Percentiles rank a stretch among this genome's conserved stretches.
Evolutionary conservation across 306 rosid genomes (phyloP).

Genomic region (Gynostemma pentaphyllum): DNA sequence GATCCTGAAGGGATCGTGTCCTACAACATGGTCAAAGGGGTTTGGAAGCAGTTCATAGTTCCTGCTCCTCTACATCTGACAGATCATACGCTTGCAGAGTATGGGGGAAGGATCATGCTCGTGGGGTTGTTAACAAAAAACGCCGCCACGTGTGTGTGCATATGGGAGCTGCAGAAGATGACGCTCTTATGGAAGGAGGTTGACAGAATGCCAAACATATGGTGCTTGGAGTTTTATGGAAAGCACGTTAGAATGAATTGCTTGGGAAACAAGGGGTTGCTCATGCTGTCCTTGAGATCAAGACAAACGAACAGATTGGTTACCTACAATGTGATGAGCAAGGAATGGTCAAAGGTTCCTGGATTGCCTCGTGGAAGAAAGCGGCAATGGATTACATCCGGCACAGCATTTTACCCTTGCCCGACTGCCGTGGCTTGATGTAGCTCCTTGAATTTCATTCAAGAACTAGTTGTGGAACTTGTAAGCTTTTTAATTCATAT

Average conservation of each 20-base stretch:
- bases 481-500: too few relatives aligned
- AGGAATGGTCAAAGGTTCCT: conserved; percentile 88
- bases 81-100: conserved; percentile 68
- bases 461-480: too few relatives aligned
- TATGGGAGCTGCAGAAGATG: conserved; percentile 98
- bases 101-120: conserved; percentile 64
- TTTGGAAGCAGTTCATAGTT: conserved; percentile 66
- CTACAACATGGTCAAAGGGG: conserved; percentile 45
- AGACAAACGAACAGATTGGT: conserved; percentile 60
- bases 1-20: conserved; percentile 75
- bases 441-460: too few relatives aligned
- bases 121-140: conserved; percentile 77
- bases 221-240: conserved; percentile 98
- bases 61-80: conserved; percentile 57
- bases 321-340: conserved; percentile 45
- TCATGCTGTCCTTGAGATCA: conserved; percentile 73
- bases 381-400: conserved; percentile 57
- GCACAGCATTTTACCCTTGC: conserved; percentile 76
- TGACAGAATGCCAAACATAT: conserved; percentile 97
- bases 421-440: conserved; percentile 54
- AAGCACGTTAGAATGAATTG: conserved; percentile 91
- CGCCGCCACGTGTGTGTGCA: conserved; percentile 85
- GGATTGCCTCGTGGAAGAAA: conserved; percentile 55
- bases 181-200: conserved; percentile 98
- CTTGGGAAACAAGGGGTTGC: conserved; percentile 87